Conservation (phyloP, 805 yeast species). For the Kockiozyma suomiensis region DNA sequence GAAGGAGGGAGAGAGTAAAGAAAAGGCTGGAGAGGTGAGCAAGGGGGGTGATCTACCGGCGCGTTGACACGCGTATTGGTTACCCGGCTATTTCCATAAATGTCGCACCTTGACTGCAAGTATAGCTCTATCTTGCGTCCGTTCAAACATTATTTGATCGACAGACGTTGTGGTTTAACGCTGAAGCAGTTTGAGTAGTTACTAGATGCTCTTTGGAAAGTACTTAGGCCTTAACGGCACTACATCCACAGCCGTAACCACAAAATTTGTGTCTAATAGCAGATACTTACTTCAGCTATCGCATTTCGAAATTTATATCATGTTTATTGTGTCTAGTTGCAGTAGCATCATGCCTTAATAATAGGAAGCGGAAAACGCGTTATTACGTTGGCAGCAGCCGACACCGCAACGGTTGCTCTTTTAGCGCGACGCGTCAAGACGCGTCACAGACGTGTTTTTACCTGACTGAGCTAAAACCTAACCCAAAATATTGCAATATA, state of each 20-base stretch:
- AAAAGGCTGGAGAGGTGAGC: background rate
- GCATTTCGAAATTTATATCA: too few species aligned
- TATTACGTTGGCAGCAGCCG: background rate
- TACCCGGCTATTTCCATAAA: background rate
- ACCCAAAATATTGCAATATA: background rate
- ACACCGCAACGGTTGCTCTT: background rate
- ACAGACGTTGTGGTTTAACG: too few species aligned
- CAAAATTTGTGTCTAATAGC: too few species aligned
- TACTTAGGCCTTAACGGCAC: too few species aligned
- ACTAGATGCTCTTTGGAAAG: too few species aligned
- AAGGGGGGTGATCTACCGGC: conserved; percentile 4
- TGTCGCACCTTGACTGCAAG: background rate
- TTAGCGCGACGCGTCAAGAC: conserved; percentile 3
- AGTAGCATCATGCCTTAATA: too few species aligned
- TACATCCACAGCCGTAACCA: too few species aligned
- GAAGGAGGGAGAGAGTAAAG: background rate
- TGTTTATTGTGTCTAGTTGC: too few species aligned
- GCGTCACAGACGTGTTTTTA: background rate
- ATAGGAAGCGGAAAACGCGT: background rate
- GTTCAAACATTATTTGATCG: too few species aligned
- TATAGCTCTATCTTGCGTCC: too few species aligned
- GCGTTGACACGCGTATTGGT: conserved; percentile 3
- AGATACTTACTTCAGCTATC: too few species aligned
- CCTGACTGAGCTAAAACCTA: background rate
- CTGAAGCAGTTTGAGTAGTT: too few species aligned